Evolutionary conservation across 805 yeast genomes (phyloP).

Genomic region (Schwanniomyces sp.): DNA sequence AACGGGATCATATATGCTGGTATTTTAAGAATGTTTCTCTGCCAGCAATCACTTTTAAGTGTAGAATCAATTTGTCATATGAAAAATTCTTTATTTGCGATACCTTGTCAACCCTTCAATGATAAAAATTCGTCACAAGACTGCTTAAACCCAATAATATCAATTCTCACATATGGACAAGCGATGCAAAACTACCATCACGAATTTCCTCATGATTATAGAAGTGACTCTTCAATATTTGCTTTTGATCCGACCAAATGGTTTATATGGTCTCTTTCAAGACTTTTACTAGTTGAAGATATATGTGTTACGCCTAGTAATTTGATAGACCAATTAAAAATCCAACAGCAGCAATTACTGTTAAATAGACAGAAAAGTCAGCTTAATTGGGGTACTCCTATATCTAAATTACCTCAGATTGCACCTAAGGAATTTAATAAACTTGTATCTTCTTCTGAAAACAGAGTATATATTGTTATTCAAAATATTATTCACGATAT

Average conservation of each 20-base stretch:
- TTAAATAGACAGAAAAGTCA: constrained; percentile 74
- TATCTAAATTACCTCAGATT: constrained; percentile 76
- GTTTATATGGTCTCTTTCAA: constrained; percentile 53
- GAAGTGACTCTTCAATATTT: constrained; percentile 70
- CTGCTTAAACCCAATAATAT: constrained; percentile 57
- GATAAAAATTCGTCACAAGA: constrained; percentile 69
- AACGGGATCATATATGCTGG: constrained; percentile 67
- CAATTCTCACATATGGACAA: constrained; percentile 79
- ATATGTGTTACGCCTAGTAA: constrained; percentile 68
- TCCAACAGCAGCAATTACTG: constrained; percentile 73
- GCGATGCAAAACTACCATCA: constrained; percentile 93
- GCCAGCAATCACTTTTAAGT: constrained; percentile 78
- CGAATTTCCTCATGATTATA: constrained; percentile 89
- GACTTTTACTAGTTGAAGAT: constrained; percentile 59
- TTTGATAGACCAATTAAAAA: constrained; percentile 53
- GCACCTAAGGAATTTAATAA: constrained; percentile 46
- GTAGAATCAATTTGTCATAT: constrained; percentile 83
- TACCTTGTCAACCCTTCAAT: constrained; percentile 50
- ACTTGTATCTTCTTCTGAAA: constrained; percentile 36
- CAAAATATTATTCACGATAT: constrained; percentile 93
- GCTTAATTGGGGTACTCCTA: constrained; percentile 93
- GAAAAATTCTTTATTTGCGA: constrained; percentile 60
- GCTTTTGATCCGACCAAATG: constrained; percentile 88
- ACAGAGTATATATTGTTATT: constrained; percentile 70
- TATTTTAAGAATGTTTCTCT: constrained; percentile 61